Evolutionary conservation across 176 grass and related monocot genomes (phyloP), one percentile per base, ranked within the genome.

Genomic region (Rhynchospora tenuis): DNA sequence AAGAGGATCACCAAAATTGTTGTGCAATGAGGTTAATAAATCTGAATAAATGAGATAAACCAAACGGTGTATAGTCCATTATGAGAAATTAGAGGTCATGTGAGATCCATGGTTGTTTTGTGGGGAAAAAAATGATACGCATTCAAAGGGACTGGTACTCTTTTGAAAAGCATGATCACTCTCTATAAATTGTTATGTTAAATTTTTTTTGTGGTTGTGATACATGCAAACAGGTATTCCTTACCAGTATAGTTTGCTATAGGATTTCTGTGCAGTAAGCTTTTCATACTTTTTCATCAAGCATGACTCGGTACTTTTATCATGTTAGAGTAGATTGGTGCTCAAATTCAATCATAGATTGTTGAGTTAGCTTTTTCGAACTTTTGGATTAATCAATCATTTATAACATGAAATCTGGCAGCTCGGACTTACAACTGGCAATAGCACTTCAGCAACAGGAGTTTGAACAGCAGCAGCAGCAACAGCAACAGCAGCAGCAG

Each of bases 361-460:
- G 4, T 51, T 50, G 23, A 52, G 22, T 75, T 17, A 68, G 65
- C 38, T 69, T 29, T 27, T 71, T 45, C 6, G 44, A 22, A 46
- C 8, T 46, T 38, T 31, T 26, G 19, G 72, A 75, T 62, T 26
- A 7, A 38, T 59, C 22, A 46, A 19, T 42, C 48, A 64, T n/a
- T 38, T 82, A 11, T n/a, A 26, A 69, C 79, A 20, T 72, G 46
- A 44, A 79, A 69, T 59, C 10, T 89, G 67, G 82, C 91, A 99
- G 97, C 88, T 91, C 97, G 83, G 97, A 99, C 86, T 84, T 99
- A 62, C 91, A 92, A 73, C 80, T 89, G 54, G 97, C 97, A 67
- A 99, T 99, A 81, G 88, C 82, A 81, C 93, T 99, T 86, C 97
- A 99, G 83, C 93, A 99, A 64, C 89, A 99, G 75, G 97, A 99